A percentile compares a stretch with the other conserved stretches of the same genome.
Evolutionary conservation across 805 yeast genomes (phyloP).

Genomic region (Yarrowia alimentaria): DNA sequence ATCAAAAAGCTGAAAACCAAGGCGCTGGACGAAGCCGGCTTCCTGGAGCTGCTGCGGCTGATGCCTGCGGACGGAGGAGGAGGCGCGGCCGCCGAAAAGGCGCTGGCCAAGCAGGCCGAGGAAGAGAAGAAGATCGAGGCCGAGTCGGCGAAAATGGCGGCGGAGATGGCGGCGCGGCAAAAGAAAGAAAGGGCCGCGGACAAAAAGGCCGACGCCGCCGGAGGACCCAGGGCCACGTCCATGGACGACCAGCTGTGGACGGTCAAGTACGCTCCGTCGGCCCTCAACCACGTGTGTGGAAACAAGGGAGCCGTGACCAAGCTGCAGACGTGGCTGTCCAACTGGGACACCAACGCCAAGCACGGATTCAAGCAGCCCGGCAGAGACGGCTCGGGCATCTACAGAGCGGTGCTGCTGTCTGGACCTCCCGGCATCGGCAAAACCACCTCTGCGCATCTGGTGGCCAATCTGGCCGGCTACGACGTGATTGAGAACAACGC

Average conservation of each 20-base stretch:
- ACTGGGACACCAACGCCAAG: constrained; percentile 66
- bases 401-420: constrained; percentile 79
- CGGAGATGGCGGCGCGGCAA: constrained; percentile 47
- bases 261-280: constrained; percentile 82
- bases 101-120: constrained; percentile 62
- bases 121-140: constrained; percentile 59
- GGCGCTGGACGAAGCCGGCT: constrained; percentile 85
- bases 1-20: constrained; percentile 72
- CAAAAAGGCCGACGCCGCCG: constrained; percentile 25
- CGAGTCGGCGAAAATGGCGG: constrained; percentile 50
- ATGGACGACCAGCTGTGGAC: constrained; percentile 64
- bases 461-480: constrained; percentile 76
- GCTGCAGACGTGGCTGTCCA: constrained; percentile 68
- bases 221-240: background rate
- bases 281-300: constrained; percentile 79
- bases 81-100: constrained; percentile 73
- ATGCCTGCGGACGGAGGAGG: constrained; percentile 94
- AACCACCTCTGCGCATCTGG: constrained; percentile 83
- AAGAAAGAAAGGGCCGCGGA: constrained; percentile 33
- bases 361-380: constrained; percentile 52
- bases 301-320: constrained; percentile 72
- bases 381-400: constrained; percentile 63
- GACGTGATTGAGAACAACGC: constrained; percentile 86
- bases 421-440: constrained; percentile 97
- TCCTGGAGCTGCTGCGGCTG: constrained; percentile 62